These are phyloP conservation scores for Limnomonas spitsbergensis DNA, from an alignment of 139 green algal genomes.

Conservation along the genomic window DNA sequence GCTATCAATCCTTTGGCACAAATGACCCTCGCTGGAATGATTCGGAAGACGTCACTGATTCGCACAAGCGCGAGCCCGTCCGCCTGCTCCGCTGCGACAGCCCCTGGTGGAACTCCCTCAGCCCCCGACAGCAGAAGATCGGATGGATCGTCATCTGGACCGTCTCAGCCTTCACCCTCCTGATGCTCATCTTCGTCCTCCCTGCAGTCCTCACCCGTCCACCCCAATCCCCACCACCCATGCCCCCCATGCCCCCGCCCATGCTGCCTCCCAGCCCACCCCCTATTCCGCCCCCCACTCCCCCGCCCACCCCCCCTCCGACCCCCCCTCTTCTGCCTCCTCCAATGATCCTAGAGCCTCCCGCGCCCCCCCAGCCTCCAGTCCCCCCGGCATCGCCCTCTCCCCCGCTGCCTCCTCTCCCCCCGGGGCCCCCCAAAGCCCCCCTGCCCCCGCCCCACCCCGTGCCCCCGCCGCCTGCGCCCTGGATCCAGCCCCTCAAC, in stretches of 20 bases:
- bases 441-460: background rate
- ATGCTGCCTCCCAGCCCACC: background rate
- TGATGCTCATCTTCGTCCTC: background rate
- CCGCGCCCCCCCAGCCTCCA: background rate
- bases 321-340: background rate
- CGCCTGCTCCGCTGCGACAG: no score
- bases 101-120: background rate
- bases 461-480: no score
- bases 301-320: no score
- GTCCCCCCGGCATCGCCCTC: background rate
- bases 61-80: no score
- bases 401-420: background rate
- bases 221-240: background rate
- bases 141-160: background rate
- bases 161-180: background rate
- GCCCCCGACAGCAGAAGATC: background rate
- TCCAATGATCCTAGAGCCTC: no score
- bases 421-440: background rate
- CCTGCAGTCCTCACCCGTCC: background rate
- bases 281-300: background rate
- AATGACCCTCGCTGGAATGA: background rate
- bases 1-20: background rate
- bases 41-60: background rate
- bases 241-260: background rate
- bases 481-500: background rate